These are phyloP conservation scores for Elaeis oleifera DNA, from an alignment of 202 grass and related monocot species.

Conservation along the genomic window DNA sequence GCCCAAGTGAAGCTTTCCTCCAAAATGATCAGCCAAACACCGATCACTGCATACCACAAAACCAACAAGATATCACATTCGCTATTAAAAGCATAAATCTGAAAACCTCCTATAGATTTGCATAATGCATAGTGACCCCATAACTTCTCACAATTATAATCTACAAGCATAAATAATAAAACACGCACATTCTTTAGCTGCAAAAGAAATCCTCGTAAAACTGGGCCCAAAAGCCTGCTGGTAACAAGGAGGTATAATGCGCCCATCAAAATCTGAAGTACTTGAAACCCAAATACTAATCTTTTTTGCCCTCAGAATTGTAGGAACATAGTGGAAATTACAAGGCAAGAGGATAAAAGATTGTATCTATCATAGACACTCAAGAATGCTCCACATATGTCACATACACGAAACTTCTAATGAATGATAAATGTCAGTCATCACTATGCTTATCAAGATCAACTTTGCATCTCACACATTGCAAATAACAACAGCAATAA, in stretches of 20 bases:
- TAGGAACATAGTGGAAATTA: background rate
- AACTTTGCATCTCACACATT: no score
- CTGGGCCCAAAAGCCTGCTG: slow-evolving; percentile 76
- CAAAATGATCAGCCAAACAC: slow-evolving; percentile 97
- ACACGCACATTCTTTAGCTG: slow-evolving; percentile 91
- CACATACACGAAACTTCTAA: slow-evolving; percentile 92
- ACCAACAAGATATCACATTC: background rate
- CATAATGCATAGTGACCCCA: slow-evolving; percentile 10
- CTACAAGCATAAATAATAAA: slow-evolving; percentile 39
- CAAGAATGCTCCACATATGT: slow-evolving; percentile 99
- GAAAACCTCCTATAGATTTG: no score
- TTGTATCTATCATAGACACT: slow-evolving; percentile 93
- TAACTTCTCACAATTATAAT: slow-evolving; percentile 26
- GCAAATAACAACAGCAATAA: no score
- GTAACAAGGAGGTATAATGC: slow-evolving; percentile 43
- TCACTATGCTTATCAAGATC: no score
- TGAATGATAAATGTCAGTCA: background rate
- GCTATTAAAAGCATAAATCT: background rate
- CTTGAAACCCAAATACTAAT: slow-evolving; percentile 27
- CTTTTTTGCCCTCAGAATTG: slow-evolving; percentile 18
- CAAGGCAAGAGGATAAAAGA: slow-evolving; percentile 10
- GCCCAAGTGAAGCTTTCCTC: slow-evolving; percentile 95
- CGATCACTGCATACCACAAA: slow-evolving; percentile 50
- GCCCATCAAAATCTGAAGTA: slow-evolving; percentile 52
- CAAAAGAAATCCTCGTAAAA: slow-evolving; percentile 85